Evolutionary conservation across 139 green algal species (phyloP).

Genomic region (Diplosphaera chodatii): DNA sequence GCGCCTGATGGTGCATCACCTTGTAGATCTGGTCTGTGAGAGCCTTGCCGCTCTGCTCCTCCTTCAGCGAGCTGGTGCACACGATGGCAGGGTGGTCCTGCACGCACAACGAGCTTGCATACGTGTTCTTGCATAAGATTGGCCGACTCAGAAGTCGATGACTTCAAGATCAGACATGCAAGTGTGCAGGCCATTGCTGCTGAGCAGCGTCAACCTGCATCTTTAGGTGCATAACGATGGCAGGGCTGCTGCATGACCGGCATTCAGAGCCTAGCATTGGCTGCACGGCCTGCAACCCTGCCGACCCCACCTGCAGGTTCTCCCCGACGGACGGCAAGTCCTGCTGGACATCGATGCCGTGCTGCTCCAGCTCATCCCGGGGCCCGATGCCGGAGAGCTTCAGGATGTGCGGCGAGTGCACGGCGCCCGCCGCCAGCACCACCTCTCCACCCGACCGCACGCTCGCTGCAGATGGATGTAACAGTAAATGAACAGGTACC

Average conservation of each 20-base stretch:
- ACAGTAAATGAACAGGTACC: too few species aligned
- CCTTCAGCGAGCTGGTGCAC: constrained; percentile 26
- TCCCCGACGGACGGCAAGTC: constrained; percentile 53
- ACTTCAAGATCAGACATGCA: too few species aligned
- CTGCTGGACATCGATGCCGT: constrained; percentile 41
- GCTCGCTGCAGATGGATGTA: constrained; percentile 30
- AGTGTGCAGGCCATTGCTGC: too few species aligned
- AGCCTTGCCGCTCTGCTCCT: constrained; percentile 19
- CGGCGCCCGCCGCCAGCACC: constrained; percentile 68
- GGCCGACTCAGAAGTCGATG: too few species aligned
- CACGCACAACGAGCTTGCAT: too few species aligned
- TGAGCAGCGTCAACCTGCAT: too few species aligned
- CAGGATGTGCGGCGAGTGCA: constrained; percentile 80
- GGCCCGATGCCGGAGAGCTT: constrained; percentile 68
- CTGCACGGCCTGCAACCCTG: too few species aligned
- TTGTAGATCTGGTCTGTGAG: constrained; percentile 35
- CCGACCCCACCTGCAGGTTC: constrained; percentile 60
- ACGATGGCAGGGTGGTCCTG: constrained; percentile 75
- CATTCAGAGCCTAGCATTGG: too few species aligned
- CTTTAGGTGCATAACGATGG: too few species aligned
- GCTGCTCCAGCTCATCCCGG: constrained; percentile 31
- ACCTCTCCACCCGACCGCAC: constrained; percentile 75
- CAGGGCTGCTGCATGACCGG: too few species aligned
- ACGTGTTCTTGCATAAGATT: too few species aligned
- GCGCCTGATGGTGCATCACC: background rate